Base-by-base conservation (phyloP, 1,284 basidiomycete species). In the Ganoderma lingzhi region DNA sequence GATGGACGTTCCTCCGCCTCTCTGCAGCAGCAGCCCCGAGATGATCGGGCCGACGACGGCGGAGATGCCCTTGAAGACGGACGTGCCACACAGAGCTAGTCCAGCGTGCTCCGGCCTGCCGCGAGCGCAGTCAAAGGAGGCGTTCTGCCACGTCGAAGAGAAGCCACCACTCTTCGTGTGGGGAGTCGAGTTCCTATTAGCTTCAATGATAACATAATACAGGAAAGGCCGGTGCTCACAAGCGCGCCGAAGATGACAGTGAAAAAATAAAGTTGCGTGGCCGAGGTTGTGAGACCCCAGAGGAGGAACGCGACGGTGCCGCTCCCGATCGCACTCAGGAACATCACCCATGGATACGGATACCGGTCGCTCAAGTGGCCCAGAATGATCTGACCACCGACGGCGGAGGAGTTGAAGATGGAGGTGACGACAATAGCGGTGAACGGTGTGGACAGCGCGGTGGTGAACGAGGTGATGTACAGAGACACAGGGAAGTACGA, bases 401-500 rank as follows among this genome's bases (percentile, higher is more conserved):
- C 74, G 30, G 74, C 73, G 6, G 77, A 74, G 6, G 73, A 73
- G 73, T 78, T 78, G 72, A 78, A 76, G 14, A 77, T 30, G 42
- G 77, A 75, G 1, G 77, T 74, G 6, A 75, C 74, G 58, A 76
- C 66, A 6, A 75, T 74, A 14, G 77, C 76, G 6, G 76, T 75
- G 0, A 76, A 67, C 0, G 76, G 73, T 6, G 75, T 71, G 6
- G 75, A 75, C 9, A 77, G 69, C 19, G 71, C 67, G 5, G 68
- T 74, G 3, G 76, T 72, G 72, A 74, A 78, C 9, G 73, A 71
- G 42, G 76, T 71, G 28, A 78, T 77, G 64, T 78, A 78, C 2
- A 78, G 71, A 8, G 76, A 78, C 3, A 78, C 78, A 28, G 76
- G 77, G 75, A 77, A 77, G 67, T 75, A 78, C 10, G 76, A 76